Conservation (phyloP, 2,329 filamentous ascomycete genomes). For the Polychaeton citri region DNA sequence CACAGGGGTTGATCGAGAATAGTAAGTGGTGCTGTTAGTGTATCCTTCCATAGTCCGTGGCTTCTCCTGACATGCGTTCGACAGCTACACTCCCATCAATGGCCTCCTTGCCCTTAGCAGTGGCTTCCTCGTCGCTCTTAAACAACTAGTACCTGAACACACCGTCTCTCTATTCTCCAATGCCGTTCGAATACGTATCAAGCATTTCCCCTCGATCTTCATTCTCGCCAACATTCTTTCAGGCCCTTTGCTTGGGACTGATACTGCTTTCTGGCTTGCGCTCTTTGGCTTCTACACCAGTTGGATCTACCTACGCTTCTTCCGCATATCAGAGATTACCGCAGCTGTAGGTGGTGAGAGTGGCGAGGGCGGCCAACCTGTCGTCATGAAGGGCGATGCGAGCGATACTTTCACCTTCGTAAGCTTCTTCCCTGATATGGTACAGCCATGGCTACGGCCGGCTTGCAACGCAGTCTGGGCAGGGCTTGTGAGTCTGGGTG, state of each 20-base stretch:
- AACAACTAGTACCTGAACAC: conserved; percentile 92
- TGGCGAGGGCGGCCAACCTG: conserved; percentile 20
- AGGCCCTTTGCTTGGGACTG: conserved; percentile 50
- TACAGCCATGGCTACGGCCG: conserved; percentile 63
- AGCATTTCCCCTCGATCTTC: conserved; percentile 65
- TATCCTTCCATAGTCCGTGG: neutral
- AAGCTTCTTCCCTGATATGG: conserved; percentile 80
- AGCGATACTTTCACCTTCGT: conserved; percentile 94
- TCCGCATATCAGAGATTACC: conserved; percentile 51
- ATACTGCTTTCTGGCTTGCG: conserved; percentile 66
- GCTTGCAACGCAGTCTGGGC: conserved; percentile 65
- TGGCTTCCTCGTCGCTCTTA: conserved; percentile 90
- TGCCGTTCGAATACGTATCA: conserved; percentile 76
- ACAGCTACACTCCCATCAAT: conserved; percentile 62
- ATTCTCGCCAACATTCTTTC: conserved; percentile 57
- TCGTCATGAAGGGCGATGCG: conserved; percentile 64
- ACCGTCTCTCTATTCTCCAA: conserved; percentile 89
- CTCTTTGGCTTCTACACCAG: conserved; percentile 72
- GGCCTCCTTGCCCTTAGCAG: conserved; percentile 84
- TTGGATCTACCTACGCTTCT: conserved; percentile 96
- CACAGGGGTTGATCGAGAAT: conserved; percentile 50
- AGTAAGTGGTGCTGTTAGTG: conserved; percentile 39
- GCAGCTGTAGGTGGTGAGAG: conserved; percentile 33
- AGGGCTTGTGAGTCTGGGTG: conserved; percentile 56
- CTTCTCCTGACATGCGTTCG: neutral